Base-by-base conservation (phyloP, 2,329 filamentous ascomycete species). In the Dactylellina haptotyla region DNA sequence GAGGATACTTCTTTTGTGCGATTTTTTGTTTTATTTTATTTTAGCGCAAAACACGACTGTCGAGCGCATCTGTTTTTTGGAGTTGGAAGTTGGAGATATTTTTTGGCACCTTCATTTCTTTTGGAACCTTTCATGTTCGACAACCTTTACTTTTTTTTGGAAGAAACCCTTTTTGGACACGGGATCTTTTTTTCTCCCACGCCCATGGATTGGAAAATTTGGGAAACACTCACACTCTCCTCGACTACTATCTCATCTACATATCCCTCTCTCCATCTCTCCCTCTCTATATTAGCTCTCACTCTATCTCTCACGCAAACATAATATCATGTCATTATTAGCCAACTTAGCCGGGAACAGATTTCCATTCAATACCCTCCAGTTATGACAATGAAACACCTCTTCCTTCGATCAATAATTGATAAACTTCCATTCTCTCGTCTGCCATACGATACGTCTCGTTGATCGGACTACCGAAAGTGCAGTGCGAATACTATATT, bases 321-420 rank as follows among this genome's bases (percentile, higher is more conserved):
- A n/a, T n/a, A n/a, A n/a, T n/a, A n/a, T 56, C 59, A 63, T 72
- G 67, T 65, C 53, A 71, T 71, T 63, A 58, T 58, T 72, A 72
- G 67, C 53, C 67, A 72, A 65, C 66, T 59, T 64, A 39, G 45
- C 20, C 43, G 23, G 67, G 50, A 53, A 72, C 48, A 46, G 30
- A 54, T 25, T 53, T 18, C 39, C 26, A 20, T 54, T 67, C 54
- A 54, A 67, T 57, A 72, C 58, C 54, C 56, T 32, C 45, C 43
- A 14, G 59, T 71, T 41, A 72, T 72, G 67, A 72, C 67, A 72
- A 72, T 64, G 58, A 62, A 71, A 20, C 25, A 25, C 18, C 30
- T 32, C 34, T 18, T 18, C 30, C n/a, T 18, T 45, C 20, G 18
- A 16, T 25, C 12, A 30, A 26, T n/a, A 57, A 45, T n/a, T n/a